phyloP scores from a whole-genome alignment of 75 land plant genomes.

The Cunninghamia lanceolata region DNA sequence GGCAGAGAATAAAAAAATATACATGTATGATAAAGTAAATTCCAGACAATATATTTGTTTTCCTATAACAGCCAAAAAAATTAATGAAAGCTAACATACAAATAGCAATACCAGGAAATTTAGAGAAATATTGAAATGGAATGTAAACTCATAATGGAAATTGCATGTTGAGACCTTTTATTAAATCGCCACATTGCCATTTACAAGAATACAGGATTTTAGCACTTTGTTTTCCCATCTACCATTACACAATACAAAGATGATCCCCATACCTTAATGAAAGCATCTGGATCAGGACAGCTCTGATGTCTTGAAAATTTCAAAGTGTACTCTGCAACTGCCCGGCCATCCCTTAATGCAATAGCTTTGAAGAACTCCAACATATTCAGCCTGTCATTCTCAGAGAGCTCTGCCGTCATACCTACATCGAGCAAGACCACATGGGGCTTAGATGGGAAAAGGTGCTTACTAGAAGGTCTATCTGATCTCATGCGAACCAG shows the following conservation, averaged over 20 bases:
- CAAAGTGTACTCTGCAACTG: constrained; percentile 82
- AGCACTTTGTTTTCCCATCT: background rate
- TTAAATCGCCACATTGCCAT: background rate
- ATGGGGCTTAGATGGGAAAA: constrained; percentile 68
- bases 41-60: background rate
- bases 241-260: background rate
- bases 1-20: background rate
- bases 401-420: constrained; percentile 92
- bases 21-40: background rate
- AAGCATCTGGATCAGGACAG: constrained; percentile 80
- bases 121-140: background rate
- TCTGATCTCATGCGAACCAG: constrained; percentile 58
- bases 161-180: background rate
- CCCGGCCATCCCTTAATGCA: constrained; percentile 73
- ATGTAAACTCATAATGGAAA: background rate
- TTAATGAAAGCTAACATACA: background rate
- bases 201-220: background rate
- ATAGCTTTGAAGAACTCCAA: constrained; percentile 86
- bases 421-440: constrained; percentile 92
- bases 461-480: constrained; percentile 27
- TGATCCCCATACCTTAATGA: constrained; percentile 41
- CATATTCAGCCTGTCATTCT: constrained; percentile 53
- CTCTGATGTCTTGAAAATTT: constrained; percentile 69
- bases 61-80: background rate
- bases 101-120: background rate